These are phyloP conservation scores for Escallonia rubra DNA, from an alignment of 129 eudicot species.

Conservation along the genomic window DNA sequence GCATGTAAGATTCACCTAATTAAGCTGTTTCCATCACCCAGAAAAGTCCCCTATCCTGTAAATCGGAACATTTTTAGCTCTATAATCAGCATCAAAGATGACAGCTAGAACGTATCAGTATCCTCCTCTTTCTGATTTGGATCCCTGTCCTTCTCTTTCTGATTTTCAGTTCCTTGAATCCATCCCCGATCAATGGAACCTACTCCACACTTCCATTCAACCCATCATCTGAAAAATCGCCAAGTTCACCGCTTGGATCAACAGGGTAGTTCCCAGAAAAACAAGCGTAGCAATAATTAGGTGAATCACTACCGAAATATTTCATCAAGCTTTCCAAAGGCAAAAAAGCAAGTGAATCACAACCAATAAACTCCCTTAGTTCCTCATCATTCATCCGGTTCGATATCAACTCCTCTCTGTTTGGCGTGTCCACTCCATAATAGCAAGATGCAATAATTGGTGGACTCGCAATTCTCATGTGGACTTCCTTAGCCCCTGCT, in stretches of 20 bases:
- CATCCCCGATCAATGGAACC: conserved; percentile 52
- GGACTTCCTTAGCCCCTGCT: conserved; percentile 92
- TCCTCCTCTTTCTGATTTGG: conserved; percentile 25
- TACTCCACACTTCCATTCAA: conserved; percentile 45
- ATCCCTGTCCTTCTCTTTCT: conserved; percentile 3
- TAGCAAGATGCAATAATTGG: conserved; percentile 91
- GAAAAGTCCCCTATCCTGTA: too few relatives aligned
- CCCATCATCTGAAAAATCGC: conserved; percentile 68
- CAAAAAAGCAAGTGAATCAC: conserved; percentile 84
- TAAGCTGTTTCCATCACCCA: too few relatives aligned
- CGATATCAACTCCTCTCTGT: conserved; percentile 72
- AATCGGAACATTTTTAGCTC: too few relatives aligned
- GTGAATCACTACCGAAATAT: conserved; percentile 51
- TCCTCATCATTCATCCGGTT: conserved; percentile 80
- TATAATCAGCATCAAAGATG: too few relatives aligned
- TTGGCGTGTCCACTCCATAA: conserved; percentile 94
- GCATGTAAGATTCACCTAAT: too few relatives aligned
- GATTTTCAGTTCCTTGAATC: conserved; percentile 33
- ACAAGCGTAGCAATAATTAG: conserved; percentile 74
- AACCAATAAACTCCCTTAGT: conserved; percentile 71
- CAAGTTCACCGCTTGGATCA: conserved; percentile 50
- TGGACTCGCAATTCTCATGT: conserved; percentile 96
- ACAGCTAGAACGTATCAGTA: neutral
- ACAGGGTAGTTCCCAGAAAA: conserved; percentile 80
- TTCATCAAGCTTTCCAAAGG: conserved; percentile 56